A percentile compares a stretch with the other conserved stretches of the same genome.
Evolutionary conservation across 208 protist genomes (phyloP).

Genomic region (Wallacemonas sp.): DNA sequence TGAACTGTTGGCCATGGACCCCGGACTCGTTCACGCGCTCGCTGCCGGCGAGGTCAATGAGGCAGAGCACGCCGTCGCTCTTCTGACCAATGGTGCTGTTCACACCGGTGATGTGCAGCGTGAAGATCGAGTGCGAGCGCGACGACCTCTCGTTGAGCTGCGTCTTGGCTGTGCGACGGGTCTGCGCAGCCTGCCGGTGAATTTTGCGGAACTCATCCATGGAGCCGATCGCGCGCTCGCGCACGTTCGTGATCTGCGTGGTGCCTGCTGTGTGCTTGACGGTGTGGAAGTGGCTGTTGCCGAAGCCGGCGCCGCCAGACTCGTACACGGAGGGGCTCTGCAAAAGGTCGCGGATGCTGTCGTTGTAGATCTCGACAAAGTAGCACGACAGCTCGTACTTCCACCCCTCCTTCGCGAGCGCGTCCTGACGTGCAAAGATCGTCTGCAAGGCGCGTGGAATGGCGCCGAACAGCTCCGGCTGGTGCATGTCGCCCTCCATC

Average conservation of each 20-base stretch:
- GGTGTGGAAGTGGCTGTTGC: constrained; percentile 54
- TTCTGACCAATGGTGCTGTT: constrained; percentile 72
- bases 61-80: constrained; percentile 77
- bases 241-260: constrained; percentile 73
- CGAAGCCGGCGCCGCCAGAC: constrained; percentile 27
- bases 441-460: constrained; percentile 83
- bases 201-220: constrained; percentile 68
- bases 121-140: constrained; percentile 92
- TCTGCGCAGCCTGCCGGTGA: constrained; percentile 59
- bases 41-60: constrained; percentile 95
- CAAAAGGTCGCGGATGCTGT: constrained; percentile 85
- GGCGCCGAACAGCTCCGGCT: constrained; percentile 54
- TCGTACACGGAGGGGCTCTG: constrained; percentile 74
- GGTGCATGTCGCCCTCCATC: constrained; percentile 75
- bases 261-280: constrained; percentile 64
- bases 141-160: constrained; percentile 90
- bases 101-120: constrained; percentile 65
- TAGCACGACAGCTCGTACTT: constrained; percentile 68
- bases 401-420: constrained; percentile 78
- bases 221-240: constrained; percentile 37
- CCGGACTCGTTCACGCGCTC: constrained; percentile 92
- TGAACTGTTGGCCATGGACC: constrained; percentile 82
- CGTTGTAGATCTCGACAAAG: constrained; percentile 94
- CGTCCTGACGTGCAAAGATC: constrained; percentile 68
- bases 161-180: constrained; percentile 81